Evolutionary conservation across 345 rosid genomes (phyloP).

Genomic region (Ailanthus altissimus): DNA sequence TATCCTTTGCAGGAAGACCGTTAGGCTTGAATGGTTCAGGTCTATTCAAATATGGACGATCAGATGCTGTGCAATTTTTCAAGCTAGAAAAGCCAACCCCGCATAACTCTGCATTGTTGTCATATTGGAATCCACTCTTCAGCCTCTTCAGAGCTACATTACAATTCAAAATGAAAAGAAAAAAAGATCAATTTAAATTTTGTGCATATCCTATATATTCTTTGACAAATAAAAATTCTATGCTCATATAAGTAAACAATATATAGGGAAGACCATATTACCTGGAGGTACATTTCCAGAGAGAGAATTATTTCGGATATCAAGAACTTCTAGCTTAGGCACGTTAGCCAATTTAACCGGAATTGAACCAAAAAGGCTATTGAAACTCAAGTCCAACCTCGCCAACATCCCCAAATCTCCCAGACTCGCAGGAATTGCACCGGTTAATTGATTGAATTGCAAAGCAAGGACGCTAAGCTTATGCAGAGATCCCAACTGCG

Average conservation of each 20-base stretch:
- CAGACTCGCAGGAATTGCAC: conserved; percentile 94
- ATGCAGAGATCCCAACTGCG: conserved; percentile 68
- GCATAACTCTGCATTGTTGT: conserved; percentile 72
- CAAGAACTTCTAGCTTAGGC: conserved; percentile 63
- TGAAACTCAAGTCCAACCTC: conserved; percentile 89
- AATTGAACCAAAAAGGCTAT: conserved; percentile 77
- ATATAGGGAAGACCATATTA: conserved; percentile 28
- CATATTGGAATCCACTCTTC: conserved; percentile 62
- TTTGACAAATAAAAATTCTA: not conserved
- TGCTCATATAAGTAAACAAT: not conserved
- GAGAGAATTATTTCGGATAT: conserved; percentile 80
- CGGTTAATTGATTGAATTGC: conserved; percentile 73
- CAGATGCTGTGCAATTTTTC: conserved; percentile 49
- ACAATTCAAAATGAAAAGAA: conserved; percentile 10
- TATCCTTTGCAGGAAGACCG: conserved; percentile 39
- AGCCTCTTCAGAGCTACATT: conserved; percentile 76
- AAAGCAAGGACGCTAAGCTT: conserved; percentile 75
- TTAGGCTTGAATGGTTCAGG: conserved; percentile 72
- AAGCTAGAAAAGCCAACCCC: conserved; percentile 66
- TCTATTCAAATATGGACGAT: conserved; percentile 36
- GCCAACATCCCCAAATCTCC: conserved; percentile 60
- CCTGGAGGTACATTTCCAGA: conserved; percentile 88
- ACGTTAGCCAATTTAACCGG: conserved; percentile 68
- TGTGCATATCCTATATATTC: not conserved
- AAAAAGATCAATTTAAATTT: not conserved